phyloP scores from a whole-genome alignment of 257 asterid species.

The Solanum megistacrolobum region DNA sequence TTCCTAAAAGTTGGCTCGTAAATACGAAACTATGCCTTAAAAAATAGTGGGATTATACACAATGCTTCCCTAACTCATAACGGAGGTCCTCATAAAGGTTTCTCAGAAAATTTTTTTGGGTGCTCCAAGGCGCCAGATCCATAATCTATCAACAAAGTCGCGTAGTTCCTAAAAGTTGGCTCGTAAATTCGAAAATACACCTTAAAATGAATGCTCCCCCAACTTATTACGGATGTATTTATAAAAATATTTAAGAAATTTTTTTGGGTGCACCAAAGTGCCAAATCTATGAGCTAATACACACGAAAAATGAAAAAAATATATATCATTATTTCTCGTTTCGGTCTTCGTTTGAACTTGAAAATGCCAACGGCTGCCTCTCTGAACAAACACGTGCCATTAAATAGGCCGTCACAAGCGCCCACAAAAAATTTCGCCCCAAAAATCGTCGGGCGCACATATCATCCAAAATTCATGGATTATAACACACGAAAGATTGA shows the following conservation, averaged over 20 bases:
- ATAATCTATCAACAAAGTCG: not conserved
- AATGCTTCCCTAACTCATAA: not conserved
- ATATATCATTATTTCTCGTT: no score
- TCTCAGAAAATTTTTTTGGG: no score
- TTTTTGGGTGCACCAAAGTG: not conserved
- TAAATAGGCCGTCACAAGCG: not conserved
- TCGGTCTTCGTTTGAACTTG: not conserved
- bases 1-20: not conserved
- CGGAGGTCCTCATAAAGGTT: no score
- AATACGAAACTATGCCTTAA: not conserved
- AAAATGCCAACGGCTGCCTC: not conserved
- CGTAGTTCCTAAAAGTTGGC: not conserved
- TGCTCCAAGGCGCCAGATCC: not conserved
- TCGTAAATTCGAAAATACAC: no score
- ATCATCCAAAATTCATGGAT: not conserved
- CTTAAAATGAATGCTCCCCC: not conserved
- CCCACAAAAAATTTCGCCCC: not conserved
- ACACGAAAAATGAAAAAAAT: no score
- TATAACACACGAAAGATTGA: no score
- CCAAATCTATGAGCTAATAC: not conserved
- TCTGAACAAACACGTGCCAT: not conserved
- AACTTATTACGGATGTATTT: no score
- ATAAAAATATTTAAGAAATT: no score
- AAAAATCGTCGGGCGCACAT: rapidly evolving
- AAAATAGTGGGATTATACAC: no score